Evolutionary conservation across 192 early-diverging fungal genomes (phyloP), one percentile per base, ranked within the genome.

Genomic region (Backusella mclennaniae): DNA sequence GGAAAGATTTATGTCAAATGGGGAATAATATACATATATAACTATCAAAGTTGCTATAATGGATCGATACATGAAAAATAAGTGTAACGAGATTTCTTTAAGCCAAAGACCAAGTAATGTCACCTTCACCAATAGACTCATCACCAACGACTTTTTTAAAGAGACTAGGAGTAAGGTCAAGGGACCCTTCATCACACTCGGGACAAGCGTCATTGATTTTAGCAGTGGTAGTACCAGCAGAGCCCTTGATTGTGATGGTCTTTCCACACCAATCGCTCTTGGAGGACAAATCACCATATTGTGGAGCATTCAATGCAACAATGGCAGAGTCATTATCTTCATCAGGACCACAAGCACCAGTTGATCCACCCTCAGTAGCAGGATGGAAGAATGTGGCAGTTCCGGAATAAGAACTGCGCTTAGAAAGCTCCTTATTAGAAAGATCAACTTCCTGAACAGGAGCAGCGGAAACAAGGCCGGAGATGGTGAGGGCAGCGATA

Each of bases 121-220:
- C 69, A 33, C 81, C 78, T 4, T 84, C 85, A 35, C 89, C 89
- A 36, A 76, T 83, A 41, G 73, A 77, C 31, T 77, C 35, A 63
- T 84, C 76, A 11, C 81, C 89, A 79, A 88, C 82, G 2, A 80
- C 59, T 79, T 90, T 73, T 41, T 87, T 79, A 66, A 88, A 90
- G 33, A 86, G 80, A 1, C 75, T 66, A 4, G 86, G 86, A 33
- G 85, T 85, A 15, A 90, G 71, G 73, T 90, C 89, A 7, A 90
- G 78, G 63, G 84, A 80, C 41, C 89, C 87, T 5, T 56, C 17
- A 41, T 78, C 78, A 76, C 89, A 90, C 3, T 69, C 80, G 0
- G 87, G 86, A 72, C 89, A 90, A 19, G 80, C 81, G 74, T 90
- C 89, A 17, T 80, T 79, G 39, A 90, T 82, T 4, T 36, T 87